Percentiles rank a stretch among this genome's conserved stretches.
phyloP scores from a whole-genome alignment of 192 early-diverging fungal genomes.

The Neocallimastix lanati region DNA sequence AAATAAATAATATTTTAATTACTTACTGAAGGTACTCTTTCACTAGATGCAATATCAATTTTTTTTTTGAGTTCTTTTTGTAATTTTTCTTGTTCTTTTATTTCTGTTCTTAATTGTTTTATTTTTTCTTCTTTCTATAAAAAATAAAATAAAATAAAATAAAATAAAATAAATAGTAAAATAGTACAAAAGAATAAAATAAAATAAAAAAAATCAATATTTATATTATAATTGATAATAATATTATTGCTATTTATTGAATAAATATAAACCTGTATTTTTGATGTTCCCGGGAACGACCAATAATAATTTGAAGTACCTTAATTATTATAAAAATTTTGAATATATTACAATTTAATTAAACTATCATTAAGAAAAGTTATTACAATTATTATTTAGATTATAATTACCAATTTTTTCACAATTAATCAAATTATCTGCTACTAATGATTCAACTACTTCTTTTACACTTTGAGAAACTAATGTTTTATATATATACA shows the following conservation, averaged over 20 bases:
- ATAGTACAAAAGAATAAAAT: too few relatives aligned
- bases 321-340: not conserved
- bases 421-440: not conserved
- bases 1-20: too few relatives aligned
- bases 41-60: not conserved
- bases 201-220: too few relatives aligned
- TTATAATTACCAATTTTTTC: not conserved
- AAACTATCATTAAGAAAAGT: too few relatives aligned
- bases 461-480: not conserved
- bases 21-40: not conserved
- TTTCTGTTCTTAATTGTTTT: not conserved
- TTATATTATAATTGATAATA: too few relatives aligned
- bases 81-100: not conserved
- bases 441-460: not conserved
- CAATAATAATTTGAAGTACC: not conserved
- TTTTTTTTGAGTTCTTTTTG: not conserved
- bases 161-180: too few relatives aligned
- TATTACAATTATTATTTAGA: too few relatives aligned
- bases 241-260: too few relatives aligned
- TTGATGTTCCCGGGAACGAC: not conserved
- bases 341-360: too few relatives aligned
- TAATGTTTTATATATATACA: not conserved
- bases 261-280: not conserved
- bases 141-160: too few relatives aligned
- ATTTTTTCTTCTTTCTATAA: not conserved